Evolutionary conservation across 2,329 filamentous ascomycete genomes (phyloP).

Genomic region (Trematosphaeria pertusa): DNA sequence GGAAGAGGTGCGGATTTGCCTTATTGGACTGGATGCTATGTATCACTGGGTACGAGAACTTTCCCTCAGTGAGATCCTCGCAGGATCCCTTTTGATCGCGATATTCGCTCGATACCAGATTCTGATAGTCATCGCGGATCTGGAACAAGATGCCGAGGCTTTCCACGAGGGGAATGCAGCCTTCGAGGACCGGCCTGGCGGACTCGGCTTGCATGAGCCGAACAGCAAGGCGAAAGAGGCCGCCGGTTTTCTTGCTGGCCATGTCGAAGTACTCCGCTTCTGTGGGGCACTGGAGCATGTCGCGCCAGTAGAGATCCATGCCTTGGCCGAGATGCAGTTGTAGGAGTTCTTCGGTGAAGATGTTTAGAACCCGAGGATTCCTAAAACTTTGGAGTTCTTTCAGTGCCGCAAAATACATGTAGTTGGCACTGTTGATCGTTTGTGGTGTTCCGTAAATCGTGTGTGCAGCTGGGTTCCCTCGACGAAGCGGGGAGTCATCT

Average conservation of each 20-base stretch:
- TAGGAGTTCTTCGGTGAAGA: constrained; percentile 79
- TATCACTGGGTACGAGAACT: constrained; percentile 92
- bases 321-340: constrained; percentile 84
- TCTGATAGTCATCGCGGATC: constrained; percentile 89
- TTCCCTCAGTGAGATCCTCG: constrained; percentile 92
- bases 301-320: constrained; percentile 86
- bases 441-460: constrained; percentile 81
- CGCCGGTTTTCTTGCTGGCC: constrained; percentile 86
- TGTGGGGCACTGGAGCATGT: constrained; percentile 77
- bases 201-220: constrained; percentile 69
- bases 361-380: constrained; percentile 67
- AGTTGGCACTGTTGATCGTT: constrained; percentile 86
- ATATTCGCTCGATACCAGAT: constrained; percentile 68
- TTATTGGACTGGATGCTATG: constrained; percentile 54
- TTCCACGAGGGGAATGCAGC: neutral
- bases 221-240: constrained; percentile 79
- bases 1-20: neutral
- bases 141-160: constrained; percentile 83
- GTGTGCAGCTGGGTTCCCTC: constrained; percentile 79
- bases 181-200: neutral
- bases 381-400: constrained; percentile 65
- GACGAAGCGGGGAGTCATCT: constrained; percentile 61
- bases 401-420: constrained; percentile 79
- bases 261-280: constrained; percentile 88
- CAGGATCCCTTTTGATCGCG: constrained; percentile 86